These are phyloP conservation scores for Smittium mucronatum DNA, from an alignment of 371 early-diverging fungal species.

Conservation along the genomic window DNA sequence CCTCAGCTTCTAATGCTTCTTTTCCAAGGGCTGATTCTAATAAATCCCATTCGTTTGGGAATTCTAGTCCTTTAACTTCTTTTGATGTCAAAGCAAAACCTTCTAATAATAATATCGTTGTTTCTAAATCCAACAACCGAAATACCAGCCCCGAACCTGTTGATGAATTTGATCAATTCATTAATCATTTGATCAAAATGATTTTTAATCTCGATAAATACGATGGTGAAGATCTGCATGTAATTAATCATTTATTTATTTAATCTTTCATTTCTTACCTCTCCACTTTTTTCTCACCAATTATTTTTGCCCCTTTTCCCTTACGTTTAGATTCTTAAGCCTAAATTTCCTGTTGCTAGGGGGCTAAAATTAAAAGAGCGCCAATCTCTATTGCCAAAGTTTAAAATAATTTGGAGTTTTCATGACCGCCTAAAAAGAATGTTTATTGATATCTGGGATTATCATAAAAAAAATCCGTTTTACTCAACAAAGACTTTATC, in stretches of 20 bases:
- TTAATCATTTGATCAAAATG: background rate
- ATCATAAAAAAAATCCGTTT: slow-evolving; percentile 4
- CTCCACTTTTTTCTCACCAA: background rate
- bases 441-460: slow-evolving; percentile 8
- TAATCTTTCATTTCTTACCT: background rate
- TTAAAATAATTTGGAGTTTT: background rate
- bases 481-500: background rate
- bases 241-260: background rate
- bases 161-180: background rate
- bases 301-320: background rate
- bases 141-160: no score
- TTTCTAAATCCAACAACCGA: no score
- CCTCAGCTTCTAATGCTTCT: no score
- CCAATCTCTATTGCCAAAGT: background rate
- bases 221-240: background rate
- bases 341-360: background rate
- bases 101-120: no score
- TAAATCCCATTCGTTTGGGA: no score
- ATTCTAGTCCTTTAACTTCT: no score
- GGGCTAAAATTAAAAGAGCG: background rate
- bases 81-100: no score
- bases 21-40: no score
- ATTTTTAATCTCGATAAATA: background rate
- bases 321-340: background rate
- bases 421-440: slow-evolving; percentile 7